Evolutionary conservation across 73 alveolate species (phyloP), one percentile per base, ranked within the genome.

Genomic region (Breviolum minutum): DNA sequence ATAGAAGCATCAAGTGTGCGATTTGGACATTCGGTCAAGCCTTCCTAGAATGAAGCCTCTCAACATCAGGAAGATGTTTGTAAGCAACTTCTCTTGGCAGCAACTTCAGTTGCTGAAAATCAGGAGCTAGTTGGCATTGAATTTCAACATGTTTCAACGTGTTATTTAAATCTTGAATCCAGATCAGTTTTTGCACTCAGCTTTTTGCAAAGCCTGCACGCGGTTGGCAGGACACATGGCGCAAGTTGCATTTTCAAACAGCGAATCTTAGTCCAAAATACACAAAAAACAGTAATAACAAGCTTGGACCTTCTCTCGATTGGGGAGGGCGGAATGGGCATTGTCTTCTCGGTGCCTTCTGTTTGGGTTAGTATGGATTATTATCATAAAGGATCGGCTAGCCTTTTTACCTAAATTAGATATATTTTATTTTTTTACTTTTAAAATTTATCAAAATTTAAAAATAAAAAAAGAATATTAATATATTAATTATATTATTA

Each of bases 61-160:
- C 71, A 68, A 6, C n/a, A 81, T 14, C n/a, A 77, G 68, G 90
- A 81, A 81, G 90, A 81, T 29, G 60, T 77, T 12, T 19, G 85
- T 32, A 6, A 48, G 30, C 71, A 54, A 54, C 63, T 24, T 81
- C 20, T 30, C 70, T 81, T 6, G 12, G 90, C 92, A 10, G 48
- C 61, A 61, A 62, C 76, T 83, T 74, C 73, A 24, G 90, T 69
- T 40, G 40, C 90, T 54, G 76, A 83, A 83, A 83, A 60, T 19
- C 92, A 83, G 73, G 76, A 40, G 24, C 14, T 54, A 20, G 26
- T 10, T 5, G 2, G 10, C 40, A 30, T 30, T 29, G 27, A 77
- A n/a, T 20, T 16, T 29, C 13, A 6, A n/a, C 63, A 5, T 77
- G 63, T n/a, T 77, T 40, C 54, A 40, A 40, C 54, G 54, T 40